Evolutionary conservation across 495 filamentous ascomycete species (phyloP).

Genomic region (Penicillium simplicissimum): DNA sequence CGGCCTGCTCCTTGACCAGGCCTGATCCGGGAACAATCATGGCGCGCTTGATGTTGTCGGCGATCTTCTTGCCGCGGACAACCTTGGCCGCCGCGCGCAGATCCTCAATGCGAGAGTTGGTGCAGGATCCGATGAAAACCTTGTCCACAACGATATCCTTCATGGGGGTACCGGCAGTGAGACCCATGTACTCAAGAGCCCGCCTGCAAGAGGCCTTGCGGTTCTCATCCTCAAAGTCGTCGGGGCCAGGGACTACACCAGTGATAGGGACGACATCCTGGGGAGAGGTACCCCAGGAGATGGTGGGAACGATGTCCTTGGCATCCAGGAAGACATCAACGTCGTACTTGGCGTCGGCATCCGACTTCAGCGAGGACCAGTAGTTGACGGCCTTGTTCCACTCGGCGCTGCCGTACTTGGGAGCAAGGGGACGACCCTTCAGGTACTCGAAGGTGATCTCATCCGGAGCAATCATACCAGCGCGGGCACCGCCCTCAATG

Average conservation of each 20-base stretch:
- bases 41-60: conserved; percentile 83
- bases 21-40: conserved; percentile 97
- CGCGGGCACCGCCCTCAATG: conserved; percentile 95
- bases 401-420: conserved; percentile 76
- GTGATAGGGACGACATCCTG: conserved; percentile 95
- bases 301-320: conserved; percentile 89
- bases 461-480: conserved; percentile 95
- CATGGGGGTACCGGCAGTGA: conserved; percentile 81
- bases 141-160: conserved; percentile 90
- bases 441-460: conserved; percentile 94
- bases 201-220: conserved; percentile 77
- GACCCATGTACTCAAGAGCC: conserved; percentile 95
- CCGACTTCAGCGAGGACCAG: conserved; percentile 85
- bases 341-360: conserved; percentile 84
- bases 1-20: conserved; percentile 89
- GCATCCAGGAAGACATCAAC: conserved; percentile 82
- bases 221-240: conserved; percentile 73
- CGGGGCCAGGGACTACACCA: conserved; percentile 83
- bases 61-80: conserved; percentile 82
- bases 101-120: conserved; percentile 96
- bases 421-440: conserved; percentile 83
- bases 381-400: conserved; percentile 89
- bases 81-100: conserved; percentile 83
- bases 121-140: conserved; percentile 98
- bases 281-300: conserved; percentile 96